Conservation (phyloP, 1,284 basidiomycete species). For the Anthracocystis walkeri region DNA sequence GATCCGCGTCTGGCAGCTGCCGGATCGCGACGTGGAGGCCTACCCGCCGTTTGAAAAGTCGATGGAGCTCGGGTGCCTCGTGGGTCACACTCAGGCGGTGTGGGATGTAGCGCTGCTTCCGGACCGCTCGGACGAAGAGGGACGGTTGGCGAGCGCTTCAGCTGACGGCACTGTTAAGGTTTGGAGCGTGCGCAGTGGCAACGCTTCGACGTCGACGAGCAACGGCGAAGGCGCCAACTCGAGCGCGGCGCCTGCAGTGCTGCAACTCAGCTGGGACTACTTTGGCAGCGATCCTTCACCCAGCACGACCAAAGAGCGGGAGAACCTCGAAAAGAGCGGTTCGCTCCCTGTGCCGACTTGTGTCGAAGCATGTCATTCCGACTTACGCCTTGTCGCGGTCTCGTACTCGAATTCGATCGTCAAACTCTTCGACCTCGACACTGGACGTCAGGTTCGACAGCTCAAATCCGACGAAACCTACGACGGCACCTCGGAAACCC, state of each 20-base stretch:
- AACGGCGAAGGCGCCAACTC: constrained; percentile 16
- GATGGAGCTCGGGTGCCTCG: constrained; percentile 80
- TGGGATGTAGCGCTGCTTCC: constrained; percentile 83
- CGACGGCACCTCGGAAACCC: constrained; percentile 75
- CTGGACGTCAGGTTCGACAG: constrained; percentile 80
- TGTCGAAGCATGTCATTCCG: constrained; percentile 78
- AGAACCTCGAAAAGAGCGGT: constrained; percentile 64
- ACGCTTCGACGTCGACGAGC: not conserved
- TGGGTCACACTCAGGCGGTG: constrained; percentile 92
- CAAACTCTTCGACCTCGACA: constrained; percentile 89
- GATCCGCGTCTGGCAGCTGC: constrained; percentile 87
- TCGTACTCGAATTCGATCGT: constrained; percentile 90
- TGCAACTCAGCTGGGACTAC: constrained; percentile 80
- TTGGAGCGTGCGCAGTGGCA: constrained; percentile 76
- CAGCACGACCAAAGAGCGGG: constrained; percentile 68
- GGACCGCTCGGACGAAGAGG: constrained; percentile 51
- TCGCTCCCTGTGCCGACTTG: constrained; percentile 77
- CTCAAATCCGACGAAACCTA: constrained; percentile 78
- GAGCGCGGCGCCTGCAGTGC: constrained; percentile 29
- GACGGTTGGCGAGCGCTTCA: constrained; percentile 84
- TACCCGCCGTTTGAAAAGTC: constrained; percentile 89
- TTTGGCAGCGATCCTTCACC: constrained; percentile 70
- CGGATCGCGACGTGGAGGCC: constrained; percentile 71
- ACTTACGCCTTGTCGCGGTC: constrained; percentile 73
- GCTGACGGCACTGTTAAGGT: constrained; percentile 92